Conservation (phyloP, 768 basidiomycete genomes). For the Clitopilus passeckerianus region DNA sequence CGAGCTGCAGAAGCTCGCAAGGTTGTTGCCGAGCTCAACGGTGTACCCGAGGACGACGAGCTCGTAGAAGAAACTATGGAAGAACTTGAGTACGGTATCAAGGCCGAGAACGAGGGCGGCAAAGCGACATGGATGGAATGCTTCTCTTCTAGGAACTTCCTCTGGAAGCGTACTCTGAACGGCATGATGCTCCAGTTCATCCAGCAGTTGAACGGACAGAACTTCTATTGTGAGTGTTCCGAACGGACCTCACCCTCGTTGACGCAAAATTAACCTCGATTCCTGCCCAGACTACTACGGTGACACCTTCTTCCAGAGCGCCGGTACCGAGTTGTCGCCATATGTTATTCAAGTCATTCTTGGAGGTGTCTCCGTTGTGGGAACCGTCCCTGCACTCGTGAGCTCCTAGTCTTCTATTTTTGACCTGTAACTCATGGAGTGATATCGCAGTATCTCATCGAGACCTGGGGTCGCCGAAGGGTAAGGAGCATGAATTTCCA, state of each 20-base stretch:
- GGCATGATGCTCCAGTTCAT: slow-evolving; percentile 85
- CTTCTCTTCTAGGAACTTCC: slow-evolving; percentile 60
- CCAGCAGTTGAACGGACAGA: slow-evolving; percentile 78
- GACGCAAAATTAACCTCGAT: not conserved
- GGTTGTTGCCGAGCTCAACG: slow-evolving; percentile 65
- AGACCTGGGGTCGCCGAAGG: slow-evolving; percentile 68
- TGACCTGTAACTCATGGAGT: not conserved
- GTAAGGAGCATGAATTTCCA: slow-evolving; percentile 23
- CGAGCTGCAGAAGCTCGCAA: slow-evolving; percentile 47
- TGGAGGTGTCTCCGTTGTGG: slow-evolving; percentile 70
- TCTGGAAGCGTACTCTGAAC: slow-evolving; percentile 72
- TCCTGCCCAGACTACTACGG: slow-evolving; percentile 63
- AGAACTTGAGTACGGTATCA: slow-evolving; percentile 63
- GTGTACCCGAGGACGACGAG: slow-evolving; percentile 51
- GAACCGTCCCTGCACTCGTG: slow-evolving; percentile 65
- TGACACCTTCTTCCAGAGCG: slow-evolving; percentile 75
- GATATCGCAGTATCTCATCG: slow-evolving; percentile 47
- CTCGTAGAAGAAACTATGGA: slow-evolving; percentile 56
- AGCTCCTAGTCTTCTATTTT: slow-evolving; percentile 10
- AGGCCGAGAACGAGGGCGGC: slow-evolving; percentile 74
- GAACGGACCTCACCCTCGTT: not conserved
- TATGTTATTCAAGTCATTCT: slow-evolving; percentile 75
- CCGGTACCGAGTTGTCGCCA: slow-evolving; percentile 61
- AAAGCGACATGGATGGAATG: slow-evolving; percentile 78
- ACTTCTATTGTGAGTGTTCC: slow-evolving; percentile 60